These are phyloP conservation scores for Fusarium graminum DNA, from an alignment of 2,329 filamentous ascomycete genomes.

Conservation along the genomic window DNA sequence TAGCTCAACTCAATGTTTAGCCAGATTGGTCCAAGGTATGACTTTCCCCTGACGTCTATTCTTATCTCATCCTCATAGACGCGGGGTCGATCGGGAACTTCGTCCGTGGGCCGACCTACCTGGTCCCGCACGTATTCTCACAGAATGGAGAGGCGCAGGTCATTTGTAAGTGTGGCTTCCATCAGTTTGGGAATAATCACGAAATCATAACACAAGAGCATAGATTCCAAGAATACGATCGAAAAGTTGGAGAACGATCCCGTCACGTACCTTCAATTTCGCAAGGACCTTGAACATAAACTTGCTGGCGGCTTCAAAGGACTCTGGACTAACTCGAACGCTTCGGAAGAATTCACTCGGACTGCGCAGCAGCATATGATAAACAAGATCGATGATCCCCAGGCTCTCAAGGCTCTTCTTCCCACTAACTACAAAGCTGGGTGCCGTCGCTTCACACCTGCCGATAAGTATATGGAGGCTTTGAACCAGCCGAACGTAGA, in stretches of 20 bases:
- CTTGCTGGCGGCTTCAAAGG: not conserved
- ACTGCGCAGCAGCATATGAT: not conserved
- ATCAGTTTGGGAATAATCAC: too few relatives aligned
- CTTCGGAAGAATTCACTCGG: not conserved
- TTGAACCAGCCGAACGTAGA: conserved; percentile 3
- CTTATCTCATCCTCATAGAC: not conserved
- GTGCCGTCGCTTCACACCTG: conserved; percentile 2
- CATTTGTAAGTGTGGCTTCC: not conserved
- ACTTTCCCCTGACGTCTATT: too few relatives aligned
- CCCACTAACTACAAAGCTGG: conserved; percentile 1
- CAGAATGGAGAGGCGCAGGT: not conserved
- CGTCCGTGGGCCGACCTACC: conserved; percentile 1
- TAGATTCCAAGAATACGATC: not conserved
- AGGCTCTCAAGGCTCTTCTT: not conserved
- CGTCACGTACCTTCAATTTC: not conserved
- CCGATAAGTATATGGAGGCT: conserved; percentile 2
- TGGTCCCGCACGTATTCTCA: not conserved
- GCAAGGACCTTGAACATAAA: not conserved
- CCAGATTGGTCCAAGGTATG: not conserved
- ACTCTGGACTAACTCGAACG: not conserved
- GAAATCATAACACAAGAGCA: not conserved
- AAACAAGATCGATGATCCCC: not conserved
- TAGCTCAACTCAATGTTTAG: conserved; percentile 4
- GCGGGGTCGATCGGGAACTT: not conserved
- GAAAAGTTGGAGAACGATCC: not conserved